These are phyloP conservation scores for Rhizopus arrhizus DNA, from an alignment of 371 early-diverging fungal genomes.

Conservation along the genomic window DNA sequence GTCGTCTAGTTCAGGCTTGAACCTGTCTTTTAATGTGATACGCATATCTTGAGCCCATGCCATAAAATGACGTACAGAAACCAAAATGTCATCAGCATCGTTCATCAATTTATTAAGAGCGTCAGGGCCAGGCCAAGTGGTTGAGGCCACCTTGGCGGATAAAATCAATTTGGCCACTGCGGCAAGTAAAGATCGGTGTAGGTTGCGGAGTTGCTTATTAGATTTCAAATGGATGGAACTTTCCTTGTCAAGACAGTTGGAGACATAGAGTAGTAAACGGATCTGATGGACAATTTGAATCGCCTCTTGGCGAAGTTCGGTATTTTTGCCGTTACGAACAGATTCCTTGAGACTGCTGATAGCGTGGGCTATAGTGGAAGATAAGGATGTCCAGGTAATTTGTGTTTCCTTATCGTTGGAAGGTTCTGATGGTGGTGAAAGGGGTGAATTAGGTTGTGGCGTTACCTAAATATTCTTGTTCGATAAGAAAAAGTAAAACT, in stretches of 20 bases:
- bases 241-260: slow-evolving; percentile 76
- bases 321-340: slow-evolving; percentile 55
- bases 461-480: no score
- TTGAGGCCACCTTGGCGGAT: slow-evolving; percentile 82
- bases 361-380: slow-evolving; percentile 41
- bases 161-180: slow-evolving; percentile 81
- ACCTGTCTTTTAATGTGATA: slow-evolving; percentile 56
- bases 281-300: slow-evolving; percentile 73
- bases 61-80: slow-evolving; percentile 77
- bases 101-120: slow-evolving; percentile 32
- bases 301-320: slow-evolving; percentile 28
- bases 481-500: no score
- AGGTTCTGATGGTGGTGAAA: not conserved
- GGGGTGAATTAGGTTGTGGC: no score
- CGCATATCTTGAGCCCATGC: slow-evolving; percentile 73
- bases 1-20: slow-evolving; percentile 36
- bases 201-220: slow-evolving; percentile 66
- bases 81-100: slow-evolving; percentile 65
- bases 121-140: slow-evolving; percentile 60
- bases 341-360: slow-evolving; percentile 52
- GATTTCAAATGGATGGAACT: slow-evolving; percentile 61
- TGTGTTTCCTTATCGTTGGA: slow-evolving; percentile 3
- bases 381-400: slow-evolving; percentile 45
- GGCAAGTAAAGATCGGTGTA: slow-evolving; percentile 79
- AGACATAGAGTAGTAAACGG: slow-evolving; percentile 77